Evolutionary conservation across 2,329 filamentous ascomycete genomes (phyloP).

Genomic region (Colletotrichum abscissum): DNA sequence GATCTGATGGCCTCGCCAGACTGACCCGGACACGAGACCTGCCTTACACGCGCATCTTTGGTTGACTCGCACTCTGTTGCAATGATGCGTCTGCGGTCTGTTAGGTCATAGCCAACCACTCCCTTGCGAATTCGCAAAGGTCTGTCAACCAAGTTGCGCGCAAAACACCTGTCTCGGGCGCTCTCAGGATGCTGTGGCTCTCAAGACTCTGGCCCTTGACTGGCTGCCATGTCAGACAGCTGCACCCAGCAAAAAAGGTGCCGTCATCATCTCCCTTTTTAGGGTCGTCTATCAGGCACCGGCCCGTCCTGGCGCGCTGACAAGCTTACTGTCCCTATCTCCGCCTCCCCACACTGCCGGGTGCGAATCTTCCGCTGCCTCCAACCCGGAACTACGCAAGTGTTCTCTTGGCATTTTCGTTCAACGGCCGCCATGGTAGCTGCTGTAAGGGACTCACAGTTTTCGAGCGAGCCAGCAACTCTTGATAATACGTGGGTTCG

Average conservation of each 20-base stretch:
- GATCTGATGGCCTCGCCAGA: not conserved
- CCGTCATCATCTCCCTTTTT: constrained; percentile 8
- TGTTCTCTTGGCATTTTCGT: constrained; percentile 9
- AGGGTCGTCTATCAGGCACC: not conserved
- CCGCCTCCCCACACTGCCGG: constrained; percentile 14
- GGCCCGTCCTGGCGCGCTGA: constrained; percentile 12
- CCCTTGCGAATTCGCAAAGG: not conserved
- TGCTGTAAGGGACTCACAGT: constrained; percentile 2
- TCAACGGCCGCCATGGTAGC: not conserved
- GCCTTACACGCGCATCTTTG: not conserved
- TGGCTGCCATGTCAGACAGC: not conserved
- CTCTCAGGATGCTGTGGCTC: not conserved
- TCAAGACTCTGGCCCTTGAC: not conserved
- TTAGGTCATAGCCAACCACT: constrained; percentile 2
- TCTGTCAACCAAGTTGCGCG: not conserved
- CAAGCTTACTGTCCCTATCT: constrained; percentile 12
- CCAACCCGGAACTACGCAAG: not conserved
- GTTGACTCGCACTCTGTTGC: not conserved
- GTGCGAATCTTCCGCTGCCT: constrained; percentile 19
- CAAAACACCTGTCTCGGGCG: not conserved
- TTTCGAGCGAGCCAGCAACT: not conserved
- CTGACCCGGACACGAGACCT: not conserved
- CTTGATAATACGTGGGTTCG: not conserved
- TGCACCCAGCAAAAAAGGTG: not conserved
- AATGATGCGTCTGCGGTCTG: not conserved